Conservation (phyloP, 177 flowering plant species). For the Tripterygium wilfordii region DNA sequence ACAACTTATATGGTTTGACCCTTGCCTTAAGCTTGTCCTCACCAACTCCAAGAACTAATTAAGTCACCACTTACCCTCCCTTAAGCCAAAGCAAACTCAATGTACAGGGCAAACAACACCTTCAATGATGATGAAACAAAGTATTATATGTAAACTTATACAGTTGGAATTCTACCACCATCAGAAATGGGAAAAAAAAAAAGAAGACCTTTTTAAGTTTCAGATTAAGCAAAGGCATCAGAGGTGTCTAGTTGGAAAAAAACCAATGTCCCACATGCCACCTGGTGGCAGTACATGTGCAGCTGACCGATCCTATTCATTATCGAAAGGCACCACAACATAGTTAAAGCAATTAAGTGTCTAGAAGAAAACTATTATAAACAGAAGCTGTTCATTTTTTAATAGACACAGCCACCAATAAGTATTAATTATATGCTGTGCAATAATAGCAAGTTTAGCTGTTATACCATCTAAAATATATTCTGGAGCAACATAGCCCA, state of each 20-base stretch:
- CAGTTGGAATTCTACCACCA: too few relatives aligned
- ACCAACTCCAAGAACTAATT: too few relatives aligned
- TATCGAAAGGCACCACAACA: background rate
- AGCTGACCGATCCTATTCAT: background rate
- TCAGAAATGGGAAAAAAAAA: background rate
- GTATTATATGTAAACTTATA: too few relatives aligned
- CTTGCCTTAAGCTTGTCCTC: too few relatives aligned
- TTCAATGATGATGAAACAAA: too few relatives aligned
- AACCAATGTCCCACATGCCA: conserved; percentile 1
- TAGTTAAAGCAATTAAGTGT: background rate
- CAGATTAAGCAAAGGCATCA: too few relatives aligned
- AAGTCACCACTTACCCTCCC: too few relatives aligned
- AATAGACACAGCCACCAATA: background rate
- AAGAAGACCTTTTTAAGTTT: background rate
- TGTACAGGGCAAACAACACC: too few relatives aligned
- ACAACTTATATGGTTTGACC: too few relatives aligned
- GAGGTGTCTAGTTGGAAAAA: background rate
- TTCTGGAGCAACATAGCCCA: conserved; percentile 96
- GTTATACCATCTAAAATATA: conserved; percentile 84
- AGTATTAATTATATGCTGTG: too few relatives aligned
- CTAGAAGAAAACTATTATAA: background rate
- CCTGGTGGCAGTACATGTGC: conserved; percentile 15
- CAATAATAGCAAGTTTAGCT: conserved; percentile 5
- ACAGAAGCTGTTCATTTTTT: background rate
- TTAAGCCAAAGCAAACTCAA: too few relatives aligned